phyloP scores from a whole-genome alignment of 805 yeast species.

The Ogataea populi-albae region DNA sequence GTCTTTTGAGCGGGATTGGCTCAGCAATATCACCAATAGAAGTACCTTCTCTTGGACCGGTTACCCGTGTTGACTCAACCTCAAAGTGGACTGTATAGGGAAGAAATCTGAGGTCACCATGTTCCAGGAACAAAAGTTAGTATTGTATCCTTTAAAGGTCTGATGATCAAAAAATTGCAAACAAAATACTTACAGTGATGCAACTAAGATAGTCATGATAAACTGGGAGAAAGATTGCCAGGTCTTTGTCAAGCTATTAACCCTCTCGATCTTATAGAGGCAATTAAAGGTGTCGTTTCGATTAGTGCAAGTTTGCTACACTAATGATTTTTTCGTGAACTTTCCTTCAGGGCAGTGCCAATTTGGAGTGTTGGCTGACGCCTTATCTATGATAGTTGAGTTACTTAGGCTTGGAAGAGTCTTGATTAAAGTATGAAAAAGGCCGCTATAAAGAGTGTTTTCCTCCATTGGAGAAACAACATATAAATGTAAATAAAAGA shows the following conservation, averaged over 20 bases:
- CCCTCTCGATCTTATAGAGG: too few species aligned
- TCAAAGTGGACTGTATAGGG: conserved; percentile 76
- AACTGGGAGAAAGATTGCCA: not conserved
- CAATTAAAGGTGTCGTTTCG: too few species aligned
- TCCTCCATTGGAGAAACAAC: not conserved
- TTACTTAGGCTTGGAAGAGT: not conserved
- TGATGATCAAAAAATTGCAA: too few species aligned
- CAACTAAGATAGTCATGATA: conserved; percentile 64
- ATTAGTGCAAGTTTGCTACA: too few species aligned
- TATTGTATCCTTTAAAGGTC: too few species aligned
- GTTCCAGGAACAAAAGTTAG: conserved; percentile 4
- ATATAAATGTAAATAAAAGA: conserved; percentile 1
- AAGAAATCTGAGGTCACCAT: conserved; percentile 44
- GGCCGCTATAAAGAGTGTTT: not conserved
- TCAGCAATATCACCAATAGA: conserved; percentile 27
- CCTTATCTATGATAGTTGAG: too few species aligned
- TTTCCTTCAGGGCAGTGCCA: too few species aligned
- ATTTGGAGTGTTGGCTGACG: too few species aligned
- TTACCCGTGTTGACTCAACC: conserved; percentile 28
- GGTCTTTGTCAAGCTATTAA: not conserved
- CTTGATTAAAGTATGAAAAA: conserved; percentile 1
- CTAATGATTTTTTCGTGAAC: too few species aligned
- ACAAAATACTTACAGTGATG: conserved; percentile 61
- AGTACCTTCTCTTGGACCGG: conserved; percentile 11
- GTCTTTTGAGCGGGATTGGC: conserved; percentile 17